A percentile compares a stretch with the other conserved stretches of the same genome.
Evolutionary conservation across 1,284 basidiomycete species (phyloP).

Genomic region (Athelia psychrophila): DNA sequence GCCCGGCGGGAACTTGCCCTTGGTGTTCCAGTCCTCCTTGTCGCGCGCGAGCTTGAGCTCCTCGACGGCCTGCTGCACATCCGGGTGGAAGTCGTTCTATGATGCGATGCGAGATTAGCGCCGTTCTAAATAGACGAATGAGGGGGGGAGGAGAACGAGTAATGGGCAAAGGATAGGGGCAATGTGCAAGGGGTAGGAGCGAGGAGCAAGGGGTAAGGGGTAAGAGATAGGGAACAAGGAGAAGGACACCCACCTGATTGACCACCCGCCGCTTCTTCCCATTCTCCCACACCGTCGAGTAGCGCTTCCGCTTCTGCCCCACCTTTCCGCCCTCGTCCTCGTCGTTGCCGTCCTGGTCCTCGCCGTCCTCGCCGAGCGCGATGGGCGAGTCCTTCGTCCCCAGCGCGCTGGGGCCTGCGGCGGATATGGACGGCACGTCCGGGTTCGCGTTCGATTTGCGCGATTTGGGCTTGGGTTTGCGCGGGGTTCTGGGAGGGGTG

Average conservation of each 20-base stretch:
- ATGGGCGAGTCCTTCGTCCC: conserved; percentile 15
- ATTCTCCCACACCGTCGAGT: conserved; percentile 43
- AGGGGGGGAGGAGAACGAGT: no score
- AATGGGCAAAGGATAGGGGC: no score
- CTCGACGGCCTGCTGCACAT: conserved; percentile 62
- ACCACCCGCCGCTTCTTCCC: conserved; percentile 62
- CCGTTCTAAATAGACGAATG: neutral
- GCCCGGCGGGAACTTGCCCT: conserved; percentile 85
- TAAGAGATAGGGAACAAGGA: conserved; percentile 9
- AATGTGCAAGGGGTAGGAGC: no score
- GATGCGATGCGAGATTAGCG: neutral
- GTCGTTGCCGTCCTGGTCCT: conserved; percentile 26
- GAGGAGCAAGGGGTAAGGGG: no score
- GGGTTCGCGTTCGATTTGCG: conserved; percentile 3
- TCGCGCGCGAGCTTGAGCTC: conserved; percentile 54
- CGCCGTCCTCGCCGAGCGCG: conserved; percentile 38
- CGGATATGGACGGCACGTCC: conserved; percentile 5
- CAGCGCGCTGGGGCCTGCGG: conserved; percentile 11
- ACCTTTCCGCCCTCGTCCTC: neutral
- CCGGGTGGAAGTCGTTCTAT: conserved; percentile 62
- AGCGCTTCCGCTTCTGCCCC: conserved; percentile 50
- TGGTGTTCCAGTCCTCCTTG: conserved; percentile 72
- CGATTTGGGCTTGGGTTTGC: conserved; percentile 65
- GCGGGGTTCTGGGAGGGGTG: conserved; percentile 38
- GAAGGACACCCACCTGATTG: conserved; percentile 47